phyloP scores from a whole-genome alignment of 1,284 basidiomycete genomes.

The Rhodofomes roseus region DNA sequence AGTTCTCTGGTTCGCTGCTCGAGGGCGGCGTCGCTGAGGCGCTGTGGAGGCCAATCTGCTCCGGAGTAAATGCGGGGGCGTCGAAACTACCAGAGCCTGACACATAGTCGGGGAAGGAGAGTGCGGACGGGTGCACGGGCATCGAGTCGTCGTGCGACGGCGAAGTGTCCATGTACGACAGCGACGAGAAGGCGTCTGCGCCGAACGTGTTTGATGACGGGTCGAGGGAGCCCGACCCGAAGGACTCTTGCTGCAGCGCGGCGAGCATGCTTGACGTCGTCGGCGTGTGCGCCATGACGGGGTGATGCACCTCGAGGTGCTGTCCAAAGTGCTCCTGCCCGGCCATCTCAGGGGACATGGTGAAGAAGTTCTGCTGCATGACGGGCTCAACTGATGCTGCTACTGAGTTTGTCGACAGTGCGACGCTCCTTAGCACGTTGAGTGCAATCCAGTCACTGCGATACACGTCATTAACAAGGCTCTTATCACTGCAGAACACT shows the following conservation, averaged over 20 bases:
- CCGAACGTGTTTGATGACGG: constrained; percentile 55
- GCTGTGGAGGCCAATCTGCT: constrained; percentile 55
- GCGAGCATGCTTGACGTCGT: constrained; percentile 86
- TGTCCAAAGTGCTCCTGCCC: constrained; percentile 69
- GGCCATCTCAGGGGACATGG: constrained; percentile 69
- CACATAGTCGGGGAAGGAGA: constrained; percentile 64
- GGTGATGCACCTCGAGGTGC: constrained; percentile 44
- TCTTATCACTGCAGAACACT: constrained; percentile 14
- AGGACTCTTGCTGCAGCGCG: constrained; percentile 72
- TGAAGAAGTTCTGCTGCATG: constrained; percentile 83
- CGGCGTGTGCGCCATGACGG: constrained; percentile 67
- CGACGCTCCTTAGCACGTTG: constrained; percentile 81
- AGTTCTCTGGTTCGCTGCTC: constrained; percentile 51
- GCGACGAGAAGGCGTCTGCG: constrained; percentile 61
- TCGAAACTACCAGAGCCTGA: constrained; percentile 57
- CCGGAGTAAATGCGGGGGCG: constrained; percentile 57
- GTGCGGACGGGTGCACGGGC: constrained; percentile 48
- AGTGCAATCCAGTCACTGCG: constrained; percentile 84
- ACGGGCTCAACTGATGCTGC: constrained; percentile 86
- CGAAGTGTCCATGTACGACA: constrained; percentile 73
- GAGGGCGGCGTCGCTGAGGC: constrained; percentile 42
- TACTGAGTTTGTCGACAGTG: constrained; percentile 82
- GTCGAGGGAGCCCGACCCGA: constrained; percentile 60
- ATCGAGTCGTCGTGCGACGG: constrained; percentile 49
- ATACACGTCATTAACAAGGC: constrained; percentile 12